Evolutionary conservation across 345 rosid species (phyloP).

Genomic region (Cardamine chenopodiifolia): DNA sequence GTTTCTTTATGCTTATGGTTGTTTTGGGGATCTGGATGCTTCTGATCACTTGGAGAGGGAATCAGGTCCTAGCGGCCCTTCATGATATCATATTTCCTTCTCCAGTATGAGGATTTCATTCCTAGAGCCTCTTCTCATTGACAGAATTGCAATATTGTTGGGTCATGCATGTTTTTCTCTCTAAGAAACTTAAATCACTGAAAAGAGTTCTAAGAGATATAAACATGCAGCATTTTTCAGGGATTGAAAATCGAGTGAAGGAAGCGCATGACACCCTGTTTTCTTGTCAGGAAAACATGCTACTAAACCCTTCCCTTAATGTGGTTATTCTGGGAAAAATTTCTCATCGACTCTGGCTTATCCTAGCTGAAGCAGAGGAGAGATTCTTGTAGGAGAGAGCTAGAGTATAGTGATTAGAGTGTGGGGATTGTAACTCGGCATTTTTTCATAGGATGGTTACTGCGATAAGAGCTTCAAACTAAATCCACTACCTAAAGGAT

Average conservation of each 20-base stretch:
- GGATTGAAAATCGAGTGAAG: no score
- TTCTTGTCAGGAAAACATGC: no score
- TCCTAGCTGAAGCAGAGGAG: not conserved
- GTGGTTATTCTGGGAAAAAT: no score
- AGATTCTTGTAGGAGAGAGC: no score
- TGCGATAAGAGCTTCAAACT: not conserved
- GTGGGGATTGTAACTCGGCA: not conserved
- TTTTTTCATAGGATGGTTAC: not conserved
- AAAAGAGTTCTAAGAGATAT: no score
- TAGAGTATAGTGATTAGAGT: not conserved
- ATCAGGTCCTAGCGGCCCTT: not conserved
- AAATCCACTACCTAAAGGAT: not conserved
- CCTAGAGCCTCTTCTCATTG: accelerated
- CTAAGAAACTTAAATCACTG: not conserved
- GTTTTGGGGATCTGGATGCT: not conserved
- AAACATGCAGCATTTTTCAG: no score
- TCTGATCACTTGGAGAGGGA: not conserved
- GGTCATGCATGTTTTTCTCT: not conserved
- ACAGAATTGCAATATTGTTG: not conserved
- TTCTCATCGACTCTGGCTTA: not conserved
- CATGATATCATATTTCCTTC: not conserved
- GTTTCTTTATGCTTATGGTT: not conserved
- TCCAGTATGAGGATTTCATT: not conserved
- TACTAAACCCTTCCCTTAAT: not conserved
- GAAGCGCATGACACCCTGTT: no score